Evolutionary conservation across 768 basidiomycete species (phyloP).

Genomic region (Gymnopilus junonius): DNA sequence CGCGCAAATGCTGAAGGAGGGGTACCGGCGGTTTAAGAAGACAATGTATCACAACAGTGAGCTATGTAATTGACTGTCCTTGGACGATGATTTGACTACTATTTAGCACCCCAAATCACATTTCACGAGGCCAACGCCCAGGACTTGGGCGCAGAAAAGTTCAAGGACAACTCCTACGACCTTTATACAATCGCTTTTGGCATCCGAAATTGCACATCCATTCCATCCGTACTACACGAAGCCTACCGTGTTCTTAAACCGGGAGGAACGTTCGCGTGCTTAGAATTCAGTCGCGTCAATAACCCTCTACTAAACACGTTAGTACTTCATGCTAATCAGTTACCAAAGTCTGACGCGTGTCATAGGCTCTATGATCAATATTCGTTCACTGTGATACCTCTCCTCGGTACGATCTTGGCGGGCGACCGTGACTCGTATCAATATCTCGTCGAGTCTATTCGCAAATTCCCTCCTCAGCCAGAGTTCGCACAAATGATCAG

Average conservation of each 20-base stretch:
- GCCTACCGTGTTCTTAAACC: constrained; percentile 95
- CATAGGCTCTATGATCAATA: constrained; percentile 90
- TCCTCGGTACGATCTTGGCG: constrained; percentile 95
- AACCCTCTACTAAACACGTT: constrained; percentile 88
- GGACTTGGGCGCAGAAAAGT: constrained; percentile 63
- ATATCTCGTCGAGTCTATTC: constrained; percentile 97
- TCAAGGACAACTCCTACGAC: constrained; percentile 86
- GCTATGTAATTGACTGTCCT: constrained; percentile 23
- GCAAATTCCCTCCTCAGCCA: constrained; percentile 86
- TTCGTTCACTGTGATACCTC: constrained; percentile 94
- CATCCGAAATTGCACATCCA: constrained; percentile 95
- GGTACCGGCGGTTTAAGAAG: constrained; percentile 87
- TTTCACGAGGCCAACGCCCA: constrained; percentile 97
- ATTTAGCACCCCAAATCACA: constrained; percentile 84
- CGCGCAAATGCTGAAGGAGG: constrained; percentile 92
- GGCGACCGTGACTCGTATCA: constrained; percentile 95
- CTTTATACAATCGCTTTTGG: constrained; percentile 99
- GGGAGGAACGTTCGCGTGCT: constrained; percentile 92
- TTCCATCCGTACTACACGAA: constrained; percentile 85
- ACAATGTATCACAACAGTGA: constrained; percentile 98
- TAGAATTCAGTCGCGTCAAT: constrained; percentile 93
- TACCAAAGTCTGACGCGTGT: constrained; percentile 9
- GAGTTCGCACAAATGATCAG: constrained; percentile 90
- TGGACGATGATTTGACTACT: not conserved
- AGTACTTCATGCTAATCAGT: constrained; percentile 33